Percentiles rank a stretch among this genome's conserved stretches.
Evolutionary conservation across 163 green algal genomes (phyloP).

Genomic region (Prototheca cutis): DNA sequence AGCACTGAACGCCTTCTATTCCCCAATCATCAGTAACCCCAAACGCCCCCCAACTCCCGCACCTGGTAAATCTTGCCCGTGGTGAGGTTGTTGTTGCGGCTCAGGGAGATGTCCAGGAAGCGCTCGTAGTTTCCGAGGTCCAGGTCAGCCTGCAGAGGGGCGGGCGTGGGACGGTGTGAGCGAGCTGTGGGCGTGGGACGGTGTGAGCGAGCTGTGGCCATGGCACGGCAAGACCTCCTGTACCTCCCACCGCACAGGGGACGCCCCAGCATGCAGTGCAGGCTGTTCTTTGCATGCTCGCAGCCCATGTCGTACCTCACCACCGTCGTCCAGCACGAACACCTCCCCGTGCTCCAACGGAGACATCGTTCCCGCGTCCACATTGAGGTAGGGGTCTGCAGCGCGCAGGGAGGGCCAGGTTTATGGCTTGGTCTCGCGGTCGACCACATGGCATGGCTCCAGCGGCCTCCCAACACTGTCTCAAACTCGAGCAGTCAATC

Average conservation of each 20-base stretch:
- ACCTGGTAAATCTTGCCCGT: constrained; percentile 97
- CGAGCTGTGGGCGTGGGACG: neutral
- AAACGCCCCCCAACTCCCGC: too few relatives aligned
- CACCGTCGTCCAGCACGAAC: constrained; percentile 97
- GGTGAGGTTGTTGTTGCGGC: constrained; percentile 95
- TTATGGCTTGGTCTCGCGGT: too few relatives aligned
- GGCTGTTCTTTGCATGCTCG: neutral
- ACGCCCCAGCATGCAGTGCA: too few relatives aligned
- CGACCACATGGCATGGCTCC: too few relatives aligned
- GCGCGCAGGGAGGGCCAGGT: too few relatives aligned
- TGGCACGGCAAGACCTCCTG: neutral
- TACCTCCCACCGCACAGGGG: neutral
- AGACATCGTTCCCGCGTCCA: constrained; percentile 98
- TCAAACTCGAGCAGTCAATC: too few relatives aligned
- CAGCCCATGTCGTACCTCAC: constrained; percentile 54
- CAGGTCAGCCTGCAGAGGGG: constrained; percentile 79
- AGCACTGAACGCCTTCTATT: too few relatives aligned
- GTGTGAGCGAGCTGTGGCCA: neutral
- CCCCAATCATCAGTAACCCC: too few relatives aligned
- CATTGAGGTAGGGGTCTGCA: constrained; percentile 98
- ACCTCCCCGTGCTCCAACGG: constrained; percentile 99
- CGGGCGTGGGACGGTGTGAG: neutral
- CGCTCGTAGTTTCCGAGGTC: constrained; percentile 99
- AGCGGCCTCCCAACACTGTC: too few relatives aligned
- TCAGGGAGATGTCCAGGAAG: constrained; percentile 95